Evolutionary conservation across 176 grass and related monocot genomes (phyloP).

Genomic region (Triticum timopheevii): DNA sequence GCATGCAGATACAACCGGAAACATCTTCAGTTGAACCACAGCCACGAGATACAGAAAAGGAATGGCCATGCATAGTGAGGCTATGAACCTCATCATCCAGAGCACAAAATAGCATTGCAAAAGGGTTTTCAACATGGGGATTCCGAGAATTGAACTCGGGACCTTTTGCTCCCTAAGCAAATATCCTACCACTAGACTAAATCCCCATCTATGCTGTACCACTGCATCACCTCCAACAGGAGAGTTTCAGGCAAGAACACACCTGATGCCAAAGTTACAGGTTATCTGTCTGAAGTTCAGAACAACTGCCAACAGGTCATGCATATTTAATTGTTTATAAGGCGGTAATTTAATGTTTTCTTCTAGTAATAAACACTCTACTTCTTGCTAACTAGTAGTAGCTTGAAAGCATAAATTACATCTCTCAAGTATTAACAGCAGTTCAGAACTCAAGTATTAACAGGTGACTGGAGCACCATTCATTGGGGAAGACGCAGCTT

Average conservation of each 20-base stretch:
- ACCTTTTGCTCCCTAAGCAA: conserved; percentile 36
- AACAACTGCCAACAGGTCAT: not conserved
- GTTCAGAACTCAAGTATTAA: not conserved
- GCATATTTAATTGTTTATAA: too few species aligned
- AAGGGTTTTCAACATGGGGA: conserved; percentile 14
- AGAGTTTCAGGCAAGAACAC: not conserved
- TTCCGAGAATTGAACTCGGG: conserved; percentile 4
- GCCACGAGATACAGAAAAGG: not conserved
- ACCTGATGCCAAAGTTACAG: not conserved
- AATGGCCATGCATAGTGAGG: too few species aligned
- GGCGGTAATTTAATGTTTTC: too few species aligned
- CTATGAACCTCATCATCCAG: not conserved
- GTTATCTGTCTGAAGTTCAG: not conserved
- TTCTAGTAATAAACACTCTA: too few species aligned
- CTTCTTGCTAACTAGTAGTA: too few species aligned
- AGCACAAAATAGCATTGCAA: not conserved
- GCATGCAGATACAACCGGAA: not conserved
- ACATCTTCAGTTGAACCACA: not conserved
- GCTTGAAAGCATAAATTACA: not conserved
- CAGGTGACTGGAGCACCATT: not conserved
- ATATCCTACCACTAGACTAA: conserved; percentile 52
- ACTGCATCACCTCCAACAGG: too few species aligned
- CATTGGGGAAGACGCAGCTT: not conserved
- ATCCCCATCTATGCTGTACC: conserved; percentile 11
- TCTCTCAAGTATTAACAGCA: not conserved